phyloP scores from a whole-genome alignment of 2,329 filamentous ascomycete species.

The Verticillium dahliae region DNA sequence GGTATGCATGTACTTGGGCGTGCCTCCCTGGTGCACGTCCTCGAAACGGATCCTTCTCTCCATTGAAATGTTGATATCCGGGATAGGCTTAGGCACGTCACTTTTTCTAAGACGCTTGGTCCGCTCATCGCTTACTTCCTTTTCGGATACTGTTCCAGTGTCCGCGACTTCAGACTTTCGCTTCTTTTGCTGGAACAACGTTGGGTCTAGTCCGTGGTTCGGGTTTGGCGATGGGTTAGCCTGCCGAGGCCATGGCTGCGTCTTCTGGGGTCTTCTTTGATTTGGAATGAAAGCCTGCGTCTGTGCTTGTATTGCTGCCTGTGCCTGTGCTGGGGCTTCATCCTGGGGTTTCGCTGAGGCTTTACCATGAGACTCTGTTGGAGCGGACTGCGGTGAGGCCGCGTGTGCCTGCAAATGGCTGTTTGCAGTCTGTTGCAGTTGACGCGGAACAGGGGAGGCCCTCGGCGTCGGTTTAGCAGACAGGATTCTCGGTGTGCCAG shows the following conservation, averaged over 20 bases:
- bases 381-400: background rate
- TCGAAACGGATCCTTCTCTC: slow-evolving; percentile 15
- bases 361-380: too few relatives aligned
- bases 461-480: background rate
- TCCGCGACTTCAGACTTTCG: background rate
- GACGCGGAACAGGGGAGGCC: background rate
- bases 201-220: too few relatives aligned
- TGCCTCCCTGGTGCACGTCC: slow-evolving; percentile 14
- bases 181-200: background rate
- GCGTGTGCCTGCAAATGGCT: background rate
- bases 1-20: slow-evolving; percentile 11
- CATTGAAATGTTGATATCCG: background rate
- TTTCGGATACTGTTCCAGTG: background rate
- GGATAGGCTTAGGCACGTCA: background rate
- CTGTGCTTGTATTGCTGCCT: too few relatives aligned
- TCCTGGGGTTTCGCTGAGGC: too few relatives aligned
- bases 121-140: background rate
- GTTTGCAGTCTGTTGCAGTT: background rate
- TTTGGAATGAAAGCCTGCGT: too few relatives aligned
- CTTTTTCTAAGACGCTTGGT: background rate
- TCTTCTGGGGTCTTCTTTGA: too few relatives aligned
- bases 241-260: too few relatives aligned
- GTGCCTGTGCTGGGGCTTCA: background rate
- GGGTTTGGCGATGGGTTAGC: too few relatives aligned
- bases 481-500: background rate